A percentile compares a stretch with the other conserved stretches of the same genome.
Evolutionary conservation across 202 grass and related monocot species (phyloP).

Genomic region (Musa balbisiana): DNA sequence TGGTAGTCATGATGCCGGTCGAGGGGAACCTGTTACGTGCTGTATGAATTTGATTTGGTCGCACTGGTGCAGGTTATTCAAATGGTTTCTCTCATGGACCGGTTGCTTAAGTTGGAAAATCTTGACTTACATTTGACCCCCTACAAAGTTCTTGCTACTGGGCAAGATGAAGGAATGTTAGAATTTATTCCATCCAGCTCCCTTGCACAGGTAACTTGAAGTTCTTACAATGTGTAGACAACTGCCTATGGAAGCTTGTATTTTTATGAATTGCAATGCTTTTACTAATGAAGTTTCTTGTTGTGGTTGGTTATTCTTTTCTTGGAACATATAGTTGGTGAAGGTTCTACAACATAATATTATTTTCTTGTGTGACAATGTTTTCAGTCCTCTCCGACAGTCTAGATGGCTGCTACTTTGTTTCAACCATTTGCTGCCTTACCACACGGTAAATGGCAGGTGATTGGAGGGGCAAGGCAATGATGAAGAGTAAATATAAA

Average conservation of each 20-base stretch:
- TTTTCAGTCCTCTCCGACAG: not conserved
- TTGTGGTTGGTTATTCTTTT: not conserved
- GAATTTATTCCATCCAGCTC: conserved; percentile 93
- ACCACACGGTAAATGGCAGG: not conserved
- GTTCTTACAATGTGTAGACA: conserved; percentile 6
- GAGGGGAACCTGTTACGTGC: not conserved
- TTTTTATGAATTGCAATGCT: not conserved
- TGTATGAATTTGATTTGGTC: not conserved
- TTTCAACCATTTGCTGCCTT: not conserved
- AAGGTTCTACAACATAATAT: not conserved
- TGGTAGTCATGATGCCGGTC: conserved; percentile 1
- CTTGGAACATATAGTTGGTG: no score
- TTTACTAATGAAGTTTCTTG: not conserved
- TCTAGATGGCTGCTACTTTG: not conserved
- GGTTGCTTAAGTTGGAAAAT: conserved; percentile 97
- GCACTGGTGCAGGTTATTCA: conserved; percentile 60
- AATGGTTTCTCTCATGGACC: conserved; percentile 97
- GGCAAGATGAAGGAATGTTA: conserved; percentile 94
- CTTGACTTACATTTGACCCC: conserved; percentile 94
- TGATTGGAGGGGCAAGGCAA: not conserved
- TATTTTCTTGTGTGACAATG: not conserved
- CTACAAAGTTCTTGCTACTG: conserved; percentile 94
- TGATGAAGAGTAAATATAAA: not conserved
- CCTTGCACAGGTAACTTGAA: conserved; percentile 75
- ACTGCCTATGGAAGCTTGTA: not conserved